Evolutionary conservation across 192 early-diverging fungal genomes (phyloP), one percentile per base, ranked within the genome.

Genomic region (Coemansia sp.): DNA sequence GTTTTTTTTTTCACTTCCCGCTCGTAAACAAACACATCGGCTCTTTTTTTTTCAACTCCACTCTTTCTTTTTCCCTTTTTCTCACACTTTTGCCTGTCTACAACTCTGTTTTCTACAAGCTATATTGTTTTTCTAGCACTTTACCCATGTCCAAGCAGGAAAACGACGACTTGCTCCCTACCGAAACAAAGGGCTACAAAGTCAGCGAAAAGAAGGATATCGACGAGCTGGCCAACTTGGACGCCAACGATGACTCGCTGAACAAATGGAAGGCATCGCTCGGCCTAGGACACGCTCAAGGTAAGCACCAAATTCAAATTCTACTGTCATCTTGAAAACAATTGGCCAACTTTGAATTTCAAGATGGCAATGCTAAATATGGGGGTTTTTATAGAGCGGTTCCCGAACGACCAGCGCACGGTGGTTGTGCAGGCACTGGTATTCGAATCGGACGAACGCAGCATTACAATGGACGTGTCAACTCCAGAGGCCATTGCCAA

Each of bases 221-320:
- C 8, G 78, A 82, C 15, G 93, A 98, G 71, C 87, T 92, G 64
- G 72, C 89, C 54, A 64, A 83, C 31, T 82, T 98, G 46, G 96
- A 97, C 62, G 85, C 91, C 48, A 70, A 82, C 55, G 96, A 96
- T 79, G 92, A 93, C 69, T 92, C 93, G n/a, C 83, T 99, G 28
- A 78, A 82, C 51, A 94, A 93, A 76, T 99, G 96, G 96, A 99
- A 99, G 82, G 87, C 86, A 56, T 92, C 91, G 15, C 85, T 99
- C 41, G 96, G 96, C 28, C 73, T 99, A 34, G 66, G 56, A 51
- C 62, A 56, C 15, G 61, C 77, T 28, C 16, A 79, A 76, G 82
- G 83, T 84, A 76, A 72, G 68, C 40, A 47, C 15, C 8, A 23
- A 16, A 34, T 34, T 34, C 32, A 34, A 34, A 26, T 26, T 42